Evolutionary conservation across 129 eudicot species (phyloP).

Genomic region (Logfia minima): DNA sequence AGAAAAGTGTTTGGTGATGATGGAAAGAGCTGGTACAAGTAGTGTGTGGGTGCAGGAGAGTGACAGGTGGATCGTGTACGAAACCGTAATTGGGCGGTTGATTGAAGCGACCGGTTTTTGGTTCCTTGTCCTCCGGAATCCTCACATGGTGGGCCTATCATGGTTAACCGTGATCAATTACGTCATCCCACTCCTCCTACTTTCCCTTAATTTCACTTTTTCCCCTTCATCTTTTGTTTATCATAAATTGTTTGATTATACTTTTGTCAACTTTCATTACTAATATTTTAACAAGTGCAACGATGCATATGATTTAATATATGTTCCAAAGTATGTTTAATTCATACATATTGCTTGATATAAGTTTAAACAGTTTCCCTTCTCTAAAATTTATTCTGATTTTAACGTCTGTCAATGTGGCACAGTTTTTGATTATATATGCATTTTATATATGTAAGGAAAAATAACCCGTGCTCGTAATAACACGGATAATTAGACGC

Average conservation of each 20-base stretch:
- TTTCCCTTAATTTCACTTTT: not conserved
- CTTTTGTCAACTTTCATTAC: no score
- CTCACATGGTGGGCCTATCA: constrained; percentile 21
- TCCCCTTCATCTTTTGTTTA: not conserved
- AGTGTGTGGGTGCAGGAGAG: not conserved
- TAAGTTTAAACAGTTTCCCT: no score
- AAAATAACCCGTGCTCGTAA: no score
- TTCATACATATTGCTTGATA: no score
- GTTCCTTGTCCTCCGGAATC: constrained; percentile 1
- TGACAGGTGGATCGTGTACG: constrained; percentile 35
- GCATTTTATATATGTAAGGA: no score
- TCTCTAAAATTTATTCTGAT: no score
- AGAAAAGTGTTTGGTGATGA: not conserved
- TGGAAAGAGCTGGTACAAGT: not conserved
- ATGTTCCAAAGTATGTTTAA: no score
- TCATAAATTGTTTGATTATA: not conserved
- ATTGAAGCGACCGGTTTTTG: constrained; percentile 23
- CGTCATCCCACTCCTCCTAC: constrained; percentile 1
- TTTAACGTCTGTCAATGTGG: no score
- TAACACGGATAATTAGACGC: no score
- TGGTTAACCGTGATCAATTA: constrained; percentile 5
- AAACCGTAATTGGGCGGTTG: constrained; percentile 41
- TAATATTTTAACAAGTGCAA: no score
- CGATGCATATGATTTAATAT: no score
- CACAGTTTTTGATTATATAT: no score